A percentile compares a stretch with the other conserved stretches of the same genome.
phyloP scores from a whole-genome alignment of 345 rosid species.

The Cochlearia excelsa region DNA sequence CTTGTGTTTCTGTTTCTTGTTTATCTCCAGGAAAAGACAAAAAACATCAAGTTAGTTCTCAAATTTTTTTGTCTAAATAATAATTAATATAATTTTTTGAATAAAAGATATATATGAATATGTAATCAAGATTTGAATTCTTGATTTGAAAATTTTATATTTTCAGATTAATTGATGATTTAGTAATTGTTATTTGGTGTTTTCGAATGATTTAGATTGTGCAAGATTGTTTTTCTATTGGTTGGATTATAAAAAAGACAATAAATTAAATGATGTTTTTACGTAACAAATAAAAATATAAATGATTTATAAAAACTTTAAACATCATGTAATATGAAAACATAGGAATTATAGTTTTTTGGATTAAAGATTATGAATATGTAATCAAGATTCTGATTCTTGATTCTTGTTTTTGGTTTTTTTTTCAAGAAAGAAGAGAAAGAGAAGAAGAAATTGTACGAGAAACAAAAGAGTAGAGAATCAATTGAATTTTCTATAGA shows the following conservation, averaged over 20 bases:
- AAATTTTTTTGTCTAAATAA: too few species aligned
- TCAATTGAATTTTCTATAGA: slow-evolving; percentile 22
- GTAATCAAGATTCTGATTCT: slow-evolving; percentile 7
- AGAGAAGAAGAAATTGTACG: slow-evolving; percentile 34
- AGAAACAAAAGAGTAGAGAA: slow-evolving; percentile 29
- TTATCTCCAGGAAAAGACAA: slow-evolving; percentile 29
- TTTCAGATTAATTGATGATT: too few species aligned
- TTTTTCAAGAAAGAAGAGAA: slow-evolving; percentile 31
- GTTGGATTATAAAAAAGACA: too few species aligned
- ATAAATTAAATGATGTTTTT: too few species aligned
- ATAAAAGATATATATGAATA: neutral
- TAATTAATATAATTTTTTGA: too few species aligned
- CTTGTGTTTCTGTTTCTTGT: slow-evolving; percentile 27
- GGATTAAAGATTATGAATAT: neutral
- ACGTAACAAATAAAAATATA: too few species aligned
- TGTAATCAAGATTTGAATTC: slow-evolving; percentile 4
- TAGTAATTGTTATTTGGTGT: too few species aligned
- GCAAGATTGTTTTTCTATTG: too few species aligned
- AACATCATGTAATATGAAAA: too few species aligned
- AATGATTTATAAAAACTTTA: too few species aligned
- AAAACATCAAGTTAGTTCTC: slow-evolving; percentile 23
- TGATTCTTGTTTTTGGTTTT: slow-evolving; percentile 18
- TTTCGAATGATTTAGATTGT: too few species aligned
- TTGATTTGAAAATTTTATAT: neutral
- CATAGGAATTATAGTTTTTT: too few species aligned